A percentile compares a stretch with the other conserved stretches of the same genome.
Evolutionary conservation across 768 basidiomycete genomes (phyloP).

Genomic region (Naganishia antarctica): DNA sequence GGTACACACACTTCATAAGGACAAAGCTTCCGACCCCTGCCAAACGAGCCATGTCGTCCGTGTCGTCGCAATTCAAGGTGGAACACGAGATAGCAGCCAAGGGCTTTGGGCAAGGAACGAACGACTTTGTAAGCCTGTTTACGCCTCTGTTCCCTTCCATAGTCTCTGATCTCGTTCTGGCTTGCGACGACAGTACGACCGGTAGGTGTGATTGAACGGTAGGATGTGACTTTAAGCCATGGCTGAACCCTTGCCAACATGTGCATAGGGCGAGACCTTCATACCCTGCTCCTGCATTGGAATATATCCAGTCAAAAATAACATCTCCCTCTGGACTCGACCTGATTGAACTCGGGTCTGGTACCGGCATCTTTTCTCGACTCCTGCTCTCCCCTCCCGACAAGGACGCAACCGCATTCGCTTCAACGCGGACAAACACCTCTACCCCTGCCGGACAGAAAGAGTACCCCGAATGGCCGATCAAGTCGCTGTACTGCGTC

Average conservation of each 20-base stretch:
- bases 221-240: neutral
- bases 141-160: too few species aligned
- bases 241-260: neutral
- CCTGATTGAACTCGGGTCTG: constrained; percentile 64
- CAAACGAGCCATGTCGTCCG: constrained; percentile 7
- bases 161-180: neutral
- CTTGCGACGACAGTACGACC: constrained; percentile 15
- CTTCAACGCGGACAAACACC: constrained; percentile 27
- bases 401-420: constrained; percentile 3
- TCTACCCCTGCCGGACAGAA: constrained; percentile 50
- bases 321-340: constrained; percentile 35
- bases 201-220: neutral
- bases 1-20: too few species aligned
- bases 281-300: constrained; percentile 64
- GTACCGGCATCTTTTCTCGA: constrained; percentile 84
- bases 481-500: constrained; percentile 62
- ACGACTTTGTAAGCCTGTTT: constrained; percentile 54
- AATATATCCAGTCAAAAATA: constrained; percentile 55
- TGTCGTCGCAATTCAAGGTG: constrained; percentile 5
- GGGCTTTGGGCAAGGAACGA: constrained; percentile 76
- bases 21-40: too few species aligned
- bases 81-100: constrained; percentile 58
- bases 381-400: constrained; percentile 56
- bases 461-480: constrained; percentile 48
- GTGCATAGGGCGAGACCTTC: constrained; percentile 68